Conservation (phyloP, 2,329 filamentous ascomycete species). For the Fusarium sterilihyphosum region DNA sequence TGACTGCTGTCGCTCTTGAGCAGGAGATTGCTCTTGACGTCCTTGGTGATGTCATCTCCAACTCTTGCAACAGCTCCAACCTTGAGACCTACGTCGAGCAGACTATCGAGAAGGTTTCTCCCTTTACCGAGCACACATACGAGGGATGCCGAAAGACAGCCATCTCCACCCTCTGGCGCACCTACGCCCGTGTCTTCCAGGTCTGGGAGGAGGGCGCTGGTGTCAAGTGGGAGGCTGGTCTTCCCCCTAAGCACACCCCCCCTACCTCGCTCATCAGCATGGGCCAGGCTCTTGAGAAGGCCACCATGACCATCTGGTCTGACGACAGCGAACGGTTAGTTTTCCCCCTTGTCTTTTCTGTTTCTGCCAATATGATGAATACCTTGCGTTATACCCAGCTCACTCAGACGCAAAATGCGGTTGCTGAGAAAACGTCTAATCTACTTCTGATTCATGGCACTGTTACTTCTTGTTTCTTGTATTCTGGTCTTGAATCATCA, state of each 20-base stretch:
- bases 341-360: conserved; percentile 23
- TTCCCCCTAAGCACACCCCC: conserved; percentile 84
- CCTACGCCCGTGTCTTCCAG: conserved; percentile 90
- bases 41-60: conserved; percentile 88
- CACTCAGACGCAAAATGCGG: conserved; percentile 93
- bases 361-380: conserved; percentile 76
- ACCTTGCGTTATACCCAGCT: conserved; percentile 97
- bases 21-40: conserved; percentile 98
- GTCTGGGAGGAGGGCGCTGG: conserved; percentile 79
- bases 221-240: conserved; percentile 87
- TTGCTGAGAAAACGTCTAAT: conserved; percentile 84
- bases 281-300: conserved; percentile 83
- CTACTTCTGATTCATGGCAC: conserved; percentile 49
- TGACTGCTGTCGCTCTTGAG: conserved; percentile 90
- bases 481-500: conserved; percentile 31
- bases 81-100: conserved; percentile 86
- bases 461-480: conserved; percentile 40
- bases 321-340: conserved; percentile 95
- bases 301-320: conserved; percentile 85
- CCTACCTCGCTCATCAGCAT: conserved; percentile 83
- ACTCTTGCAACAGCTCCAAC: conserved; percentile 80
- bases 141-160: conserved; percentile 94
- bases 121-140: conserved; percentile 87
- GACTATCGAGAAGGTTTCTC: conserved; percentile 82
- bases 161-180: conserved; percentile 90